Evolutionary conservation across 768 basidiomycete species (phyloP), one percentile per base, ranked within the genome.

Genomic region (Boletus tomentosulus): DNA sequence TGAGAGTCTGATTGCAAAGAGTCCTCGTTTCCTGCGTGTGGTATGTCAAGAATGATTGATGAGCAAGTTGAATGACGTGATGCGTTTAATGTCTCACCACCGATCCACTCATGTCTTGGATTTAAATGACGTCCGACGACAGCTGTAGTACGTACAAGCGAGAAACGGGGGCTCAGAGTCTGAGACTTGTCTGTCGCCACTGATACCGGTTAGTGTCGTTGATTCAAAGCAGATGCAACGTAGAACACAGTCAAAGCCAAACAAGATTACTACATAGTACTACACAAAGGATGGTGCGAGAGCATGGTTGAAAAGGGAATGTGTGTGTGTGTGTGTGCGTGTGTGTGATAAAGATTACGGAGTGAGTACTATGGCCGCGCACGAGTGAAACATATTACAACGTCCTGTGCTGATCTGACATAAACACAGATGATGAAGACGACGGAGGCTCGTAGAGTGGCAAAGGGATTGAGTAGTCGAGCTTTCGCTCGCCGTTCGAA

Each of bases 401-500:
- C 27, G 47, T 45, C 34, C 50, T 57, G 39, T 49, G 53, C n/a
- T 52, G 46, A 45, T 58, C 34, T 35, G 47, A 54, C 37, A 6
- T 34, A 27, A 39, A 30, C 34, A 34, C 45, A 43, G 52, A 47
- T 25, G 50, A 38, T 0, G 53, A 60, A 33, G 57, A 42, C 15
- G 38, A 43, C 19, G 59, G 57, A 51, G 81, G 84, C 15, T 79
- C 80, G 63, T 89, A 89, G 24, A 79, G 72, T 0, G 89, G 89
- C 41, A 89, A 70, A 13, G 83, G 85, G 15, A 47, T 61, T n/a
- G 78, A 80, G 56, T 80, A 76, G 62, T 91, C 88, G 46, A 87
- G 74, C 71, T 83, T 87, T 51, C 78, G 77, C 49, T 89, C 85
- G 16, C 91, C 90, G 59, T 88, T 87, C 16, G 74, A 62, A 62